Evolutionary conservation across 2,329 filamentous ascomycete genomes (phyloP), one percentile per base, ranked within the genome.

Genomic region (Claviceps pusilla): DNA sequence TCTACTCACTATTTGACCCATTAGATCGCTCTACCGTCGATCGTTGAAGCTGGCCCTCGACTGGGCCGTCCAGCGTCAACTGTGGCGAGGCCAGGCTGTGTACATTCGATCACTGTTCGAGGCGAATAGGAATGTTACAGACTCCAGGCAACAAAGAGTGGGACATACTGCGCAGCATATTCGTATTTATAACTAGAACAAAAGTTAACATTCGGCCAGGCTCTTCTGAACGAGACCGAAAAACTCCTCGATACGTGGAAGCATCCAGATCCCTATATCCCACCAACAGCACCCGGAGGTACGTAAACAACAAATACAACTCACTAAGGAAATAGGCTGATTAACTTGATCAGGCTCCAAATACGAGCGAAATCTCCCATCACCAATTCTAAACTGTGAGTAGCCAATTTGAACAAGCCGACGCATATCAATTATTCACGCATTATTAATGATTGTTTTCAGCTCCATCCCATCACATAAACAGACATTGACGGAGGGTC

Each of bases 61-160:
- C 75, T 98, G 93, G 93, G 82, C 89, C 55, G 89, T 97, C 59
- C 87, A 96, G 68, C 82, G 93, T 61, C 82, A 91, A 64, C 73
- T 96, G 57, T 98, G 93, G 91, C 86, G 93, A 63, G 90, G 91
- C 58, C 93, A 97, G 71, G 93, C 93, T 37, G 75, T 97, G 59
- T 97, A 98, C 70, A 95, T 98, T 64, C 85, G 93, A 63, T 89
- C 86, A 42, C 78, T 97, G 14, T 98, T 97, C 67, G 93, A 98
- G 69, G 89, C 89, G 55, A 97, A 98, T 71, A 87, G 82, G 68
- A 76, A 89, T 67, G 76, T 97, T 57, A 82, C 79, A 55, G 88
- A 96, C 66, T 87, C 88, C 41, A 82, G 89, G 70, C 86, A 90
- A 72, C 86, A 91, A 73, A 84, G 84, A 73, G 91, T 95, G 78